Base-by-base conservation (phyloP, 352 stramenopile genomes). In the Phytophthora europaea region DNA sequence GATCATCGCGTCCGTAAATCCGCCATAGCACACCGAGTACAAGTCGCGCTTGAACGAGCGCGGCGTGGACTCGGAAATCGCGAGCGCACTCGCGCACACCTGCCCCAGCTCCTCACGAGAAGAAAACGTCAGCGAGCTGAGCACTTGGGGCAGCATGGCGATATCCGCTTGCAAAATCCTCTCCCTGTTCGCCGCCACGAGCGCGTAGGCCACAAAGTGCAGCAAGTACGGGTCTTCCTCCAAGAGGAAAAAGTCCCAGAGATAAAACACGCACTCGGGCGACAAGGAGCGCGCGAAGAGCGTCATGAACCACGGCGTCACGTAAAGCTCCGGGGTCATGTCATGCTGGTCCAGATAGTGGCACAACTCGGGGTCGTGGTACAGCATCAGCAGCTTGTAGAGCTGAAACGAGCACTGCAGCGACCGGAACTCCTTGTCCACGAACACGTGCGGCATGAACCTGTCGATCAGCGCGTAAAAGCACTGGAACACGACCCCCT, bases 231-330 rank as follows among this genome's bases (percentile, higher is more conserved):
- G 92, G 45, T 98, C 90, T 73, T 95, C 85, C 51, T 98, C 80
- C 16, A 98, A 76, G 7, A 98, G 60, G 51, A 98, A 98, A 71
- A 96, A 95, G 66, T 98, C 94, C 94, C 94, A 98, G 1, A 98
- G 76, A 67, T 82, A 75, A 59, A 96, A 95, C 15, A 97, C 78
- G 22, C 94, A 75, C 3, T 93, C 81, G 0, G 83, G 84, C 26
- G 84, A 73, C 34, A 98, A 67, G 10, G 86, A 96, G 23, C 92
- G 81, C 26, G 94, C 90, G 79, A 98, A 98, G 3, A 98, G 81
- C 71, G 94, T 98, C 83, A 98, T 97, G 73, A 98, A 97, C 94
- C 94, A 98, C 20, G 94, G 94, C 38, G 93, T 98, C 6, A 97
- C 91, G 70, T 98, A 98, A 2, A 98, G 78, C 67, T 98, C 94